Percentiles rank a stretch among this genome's conserved stretches.
Evolutionary conservation across 805 yeast genomes (phyloP).

Genomic region (Metschnikowia dekortorum): DNA sequence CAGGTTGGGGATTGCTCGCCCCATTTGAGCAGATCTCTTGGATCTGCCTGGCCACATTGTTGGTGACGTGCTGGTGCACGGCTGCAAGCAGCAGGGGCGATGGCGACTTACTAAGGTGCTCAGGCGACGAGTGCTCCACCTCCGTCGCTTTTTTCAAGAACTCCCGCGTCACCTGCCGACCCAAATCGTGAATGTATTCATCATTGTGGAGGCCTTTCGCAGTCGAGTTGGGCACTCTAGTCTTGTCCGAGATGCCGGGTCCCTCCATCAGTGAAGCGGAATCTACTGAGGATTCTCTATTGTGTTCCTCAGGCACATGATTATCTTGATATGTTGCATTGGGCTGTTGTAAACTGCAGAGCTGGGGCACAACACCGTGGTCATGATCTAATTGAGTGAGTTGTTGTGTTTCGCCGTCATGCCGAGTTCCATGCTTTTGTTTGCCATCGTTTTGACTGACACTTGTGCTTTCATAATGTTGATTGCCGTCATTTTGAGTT

Average conservation of each 20-base stretch:
- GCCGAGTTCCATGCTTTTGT: not conserved
- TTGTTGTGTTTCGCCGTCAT: too few relatives aligned
- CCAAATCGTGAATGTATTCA: conserved; percentile 29
- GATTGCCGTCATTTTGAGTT: too few relatives aligned
- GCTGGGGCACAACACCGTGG: not conserved
- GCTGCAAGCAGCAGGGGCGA: conserved; percentile 16
- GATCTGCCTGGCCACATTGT: conserved; percentile 29
- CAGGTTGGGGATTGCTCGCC: conserved; percentile 6
- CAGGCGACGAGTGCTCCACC: conserved; percentile 19
- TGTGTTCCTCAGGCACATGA: not conserved
- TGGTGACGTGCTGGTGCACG: conserved; percentile 27
- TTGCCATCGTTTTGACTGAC: not conserved
- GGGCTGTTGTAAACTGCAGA: not conserved
- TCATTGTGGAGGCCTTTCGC: not conserved
- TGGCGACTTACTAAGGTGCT: conserved; percentile 6
- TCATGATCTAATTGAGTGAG: not conserved
- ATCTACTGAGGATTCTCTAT: not conserved
- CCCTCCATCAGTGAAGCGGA: not conserved
- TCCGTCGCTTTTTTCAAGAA: conserved; percentile 31
- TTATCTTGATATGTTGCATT: not conserved
- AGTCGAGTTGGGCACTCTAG: not conserved
- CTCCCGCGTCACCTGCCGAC: conserved; percentile 30
- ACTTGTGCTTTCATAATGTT: too few relatives aligned
- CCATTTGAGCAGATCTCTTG: conserved; percentile 12
- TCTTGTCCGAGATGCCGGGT: not conserved